Percentiles rank a stretch among this genome's conserved stretches.
These are phyloP conservation scores for Emydomyces testavorans DNA, from an alignment of 2,329 filamentous ascomycete genomes.

Conservation along the genomic window DNA sequence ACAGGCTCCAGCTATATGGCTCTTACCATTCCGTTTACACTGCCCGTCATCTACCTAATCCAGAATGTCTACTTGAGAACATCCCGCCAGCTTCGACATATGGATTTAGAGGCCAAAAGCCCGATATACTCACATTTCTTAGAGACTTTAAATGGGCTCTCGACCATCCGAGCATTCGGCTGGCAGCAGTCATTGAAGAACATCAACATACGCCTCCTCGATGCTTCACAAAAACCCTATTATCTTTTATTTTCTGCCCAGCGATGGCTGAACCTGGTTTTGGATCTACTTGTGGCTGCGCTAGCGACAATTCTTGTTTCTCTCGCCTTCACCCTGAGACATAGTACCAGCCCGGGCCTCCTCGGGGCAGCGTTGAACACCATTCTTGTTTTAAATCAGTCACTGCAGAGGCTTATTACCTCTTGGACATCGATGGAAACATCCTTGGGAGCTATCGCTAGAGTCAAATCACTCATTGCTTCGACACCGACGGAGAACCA, in stretches of 20 bases:
- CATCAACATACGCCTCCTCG: slow-evolving; percentile 23
- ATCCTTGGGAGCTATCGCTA: slow-evolving; percentile 18
- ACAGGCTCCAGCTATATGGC: slow-evolving; percentile 19
- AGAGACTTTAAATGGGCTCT: neutral
- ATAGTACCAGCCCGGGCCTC: slow-evolving; percentile 21
- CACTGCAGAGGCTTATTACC: neutral
- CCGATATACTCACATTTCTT: no score
- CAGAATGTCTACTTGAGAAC: slow-evolving; percentile 35
- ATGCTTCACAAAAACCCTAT: slow-evolving; percentile 26
- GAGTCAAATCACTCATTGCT: slow-evolving; percentile 17
- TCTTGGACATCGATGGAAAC: slow-evolving; percentile 9
- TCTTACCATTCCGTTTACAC: slow-evolving; percentile 20
- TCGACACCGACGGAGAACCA: slow-evolving; percentile 15
- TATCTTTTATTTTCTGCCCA: slow-evolving; percentile 29
- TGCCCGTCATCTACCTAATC: slow-evolving; percentile 21
- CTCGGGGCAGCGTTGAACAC: slow-evolving; percentile 15
- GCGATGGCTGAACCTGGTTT: slow-evolving; percentile 30
- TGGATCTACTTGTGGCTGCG: slow-evolving; percentile 31
- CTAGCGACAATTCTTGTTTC: slow-evolving; percentile 30
- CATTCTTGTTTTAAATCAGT: neutral
- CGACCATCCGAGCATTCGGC: neutral
- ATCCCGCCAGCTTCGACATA: slow-evolving; percentile 34
- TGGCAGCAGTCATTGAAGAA: neutral
- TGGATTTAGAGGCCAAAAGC: slow-evolving; percentile 36
- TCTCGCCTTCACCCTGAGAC: slow-evolving; percentile 23